phyloP scores from a whole-genome alignment of 495 filamentous ascomycete genomes.

The Penicillium manginii region DNA sequence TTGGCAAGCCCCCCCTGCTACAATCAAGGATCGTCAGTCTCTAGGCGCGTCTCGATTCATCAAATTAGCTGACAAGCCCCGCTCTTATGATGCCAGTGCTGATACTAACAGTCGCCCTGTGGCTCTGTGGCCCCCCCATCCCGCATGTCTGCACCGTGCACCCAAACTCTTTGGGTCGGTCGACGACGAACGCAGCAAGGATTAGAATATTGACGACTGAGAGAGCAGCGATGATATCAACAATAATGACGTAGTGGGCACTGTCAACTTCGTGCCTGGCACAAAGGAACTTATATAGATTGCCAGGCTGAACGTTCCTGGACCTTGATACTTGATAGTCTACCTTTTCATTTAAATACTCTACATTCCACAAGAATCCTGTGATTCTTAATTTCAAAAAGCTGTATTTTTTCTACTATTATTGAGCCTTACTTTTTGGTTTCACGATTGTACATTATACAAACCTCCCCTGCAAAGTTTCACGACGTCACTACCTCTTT shows the following conservation, averaged over 20 bases:
- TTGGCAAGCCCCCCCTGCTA: conserved; percentile 15
- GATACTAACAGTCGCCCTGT: conserved; percentile 14
- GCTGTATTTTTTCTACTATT: conserved; percentile 12
- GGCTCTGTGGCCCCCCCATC: conserved; percentile 14
- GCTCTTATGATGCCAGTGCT: conserved; percentile 23
- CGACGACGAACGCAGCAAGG: conserved; percentile 10
- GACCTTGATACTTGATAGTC: conserved; percentile 24
- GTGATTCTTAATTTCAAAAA: conserved; percentile 6
- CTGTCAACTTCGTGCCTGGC: conserved; percentile 14
- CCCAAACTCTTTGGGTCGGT: conserved; percentile 22
- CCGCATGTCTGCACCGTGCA: conserved; percentile 20
- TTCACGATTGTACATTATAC: conserved; percentile 11
- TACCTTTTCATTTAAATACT: conserved; percentile 8
- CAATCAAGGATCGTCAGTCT: conserved; percentile 16
- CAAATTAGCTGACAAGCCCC: conserved; percentile 15
- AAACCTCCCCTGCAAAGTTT: conserved; percentile 8
- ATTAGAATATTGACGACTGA: conserved; percentile 5
- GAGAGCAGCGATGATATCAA: conserved; percentile 28
- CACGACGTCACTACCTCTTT: conserved; percentile 9
- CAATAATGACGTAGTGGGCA: conserved; percentile 27
- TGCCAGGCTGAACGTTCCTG: not conserved
- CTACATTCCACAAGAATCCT: conserved; percentile 1
- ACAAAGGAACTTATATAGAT: conserved; percentile 16
- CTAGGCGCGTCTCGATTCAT: conserved; percentile 12
- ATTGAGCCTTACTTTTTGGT: conserved; percentile 8